phyloP scores from a whole-genome alignment of 1,284 basidiomycete species.

The Schizophyllum commune region DNA sequence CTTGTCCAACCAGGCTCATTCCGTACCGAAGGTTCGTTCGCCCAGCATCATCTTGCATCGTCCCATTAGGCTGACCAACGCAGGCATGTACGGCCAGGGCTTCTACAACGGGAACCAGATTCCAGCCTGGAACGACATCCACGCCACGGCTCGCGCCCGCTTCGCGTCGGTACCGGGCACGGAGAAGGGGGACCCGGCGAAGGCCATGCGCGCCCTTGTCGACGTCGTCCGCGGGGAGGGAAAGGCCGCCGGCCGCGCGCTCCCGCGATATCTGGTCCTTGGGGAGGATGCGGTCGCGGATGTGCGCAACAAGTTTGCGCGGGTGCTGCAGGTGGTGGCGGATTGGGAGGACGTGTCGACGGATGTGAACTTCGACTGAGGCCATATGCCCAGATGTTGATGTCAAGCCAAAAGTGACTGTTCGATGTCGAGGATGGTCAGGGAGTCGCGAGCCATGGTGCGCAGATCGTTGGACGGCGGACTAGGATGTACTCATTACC shows the following conservation, averaged over 20 bases:
- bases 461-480: no score
- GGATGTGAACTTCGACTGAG: neutral
- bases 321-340: conserved; percentile 1
- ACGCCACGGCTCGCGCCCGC: conserved; percentile 8
- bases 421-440: no score
- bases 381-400: no score
- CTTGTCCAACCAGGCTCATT: conserved; percentile 25
- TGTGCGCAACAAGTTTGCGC: conserved; percentile 6
- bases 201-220: conserved; percentile 21
- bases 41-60: neutral
- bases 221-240: conserved; percentile 25
- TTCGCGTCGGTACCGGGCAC: conserved; percentile 14
- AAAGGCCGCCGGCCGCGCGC: conserved; percentile 10
- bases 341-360: conserved; percentile 8
- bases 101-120: conserved; percentile 14
- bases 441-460: no score
- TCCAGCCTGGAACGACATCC: conserved; percentile 18
- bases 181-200: conserved; percentile 22
- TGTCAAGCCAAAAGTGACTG: no score
- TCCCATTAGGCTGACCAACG: conserved; percentile 1
- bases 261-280: conserved; percentile 8
- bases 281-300: conserved; percentile 8
- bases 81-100: conserved; percentile 8
- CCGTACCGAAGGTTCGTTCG: conserved; percentile 15
- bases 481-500: no score